Evolutionary conservation across 202 grass and related monocot species (phyloP).

Genomic region (Cymbopogon flexuosus): DNA sequence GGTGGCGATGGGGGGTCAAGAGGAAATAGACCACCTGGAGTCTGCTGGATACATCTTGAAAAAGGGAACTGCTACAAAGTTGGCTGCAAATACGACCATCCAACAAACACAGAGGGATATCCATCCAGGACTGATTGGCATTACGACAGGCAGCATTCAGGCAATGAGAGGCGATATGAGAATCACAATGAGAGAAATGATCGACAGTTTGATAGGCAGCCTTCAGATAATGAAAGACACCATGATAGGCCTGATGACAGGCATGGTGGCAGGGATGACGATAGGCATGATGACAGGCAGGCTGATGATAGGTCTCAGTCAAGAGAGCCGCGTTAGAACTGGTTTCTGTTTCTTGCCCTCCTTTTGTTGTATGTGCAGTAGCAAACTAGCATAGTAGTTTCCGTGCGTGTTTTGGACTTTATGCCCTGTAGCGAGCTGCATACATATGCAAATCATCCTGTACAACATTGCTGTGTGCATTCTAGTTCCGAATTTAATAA

Average conservation of each 20-base stretch:
- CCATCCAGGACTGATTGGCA: slow-evolving; percentile 25
- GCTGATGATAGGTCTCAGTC: slow-evolving; percentile 47
- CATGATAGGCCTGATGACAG: slow-evolving; percentile 27
- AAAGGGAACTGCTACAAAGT: slow-evolving; percentile 42
- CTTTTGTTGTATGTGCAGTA: slow-evolving; percentile 56
- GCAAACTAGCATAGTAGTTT: slow-evolving; percentile 16
- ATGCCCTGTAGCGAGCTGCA: slow-evolving; percentile 32
- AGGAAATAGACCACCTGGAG: background rate
- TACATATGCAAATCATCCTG: slow-evolving; percentile 21
- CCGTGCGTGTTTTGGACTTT: slow-evolving; percentile 31
- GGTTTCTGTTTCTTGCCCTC: background rate
- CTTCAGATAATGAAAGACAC: slow-evolving; percentile 32
- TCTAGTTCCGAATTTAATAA: slow-evolving; percentile 27
- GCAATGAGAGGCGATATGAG: slow-evolving; percentile 27
- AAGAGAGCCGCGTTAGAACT: slow-evolving; percentile 34
- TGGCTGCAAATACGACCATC: slow-evolving; percentile 46
- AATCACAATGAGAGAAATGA: slow-evolving; percentile 26
- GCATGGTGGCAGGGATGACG: slow-evolving; percentile 8
- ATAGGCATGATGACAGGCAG: slow-evolving; percentile 17
- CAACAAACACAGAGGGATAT: slow-evolving; percentile 18
- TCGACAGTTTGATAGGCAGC: slow-evolving; percentile 40
- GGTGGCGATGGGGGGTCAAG: slow-evolving; percentile 42
- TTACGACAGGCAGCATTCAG: slow-evolving; percentile 32
- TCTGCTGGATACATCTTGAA: slow-evolving; percentile 31
- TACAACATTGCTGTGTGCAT: slow-evolving; percentile 41